A percentile compares a stretch with the other conserved stretches of the same genome.
These are phyloP conservation scores for Mediolabrus comicus DNA, from an alignment of 108 stramenopile genomes.

Conservation along the genomic window DNA sequence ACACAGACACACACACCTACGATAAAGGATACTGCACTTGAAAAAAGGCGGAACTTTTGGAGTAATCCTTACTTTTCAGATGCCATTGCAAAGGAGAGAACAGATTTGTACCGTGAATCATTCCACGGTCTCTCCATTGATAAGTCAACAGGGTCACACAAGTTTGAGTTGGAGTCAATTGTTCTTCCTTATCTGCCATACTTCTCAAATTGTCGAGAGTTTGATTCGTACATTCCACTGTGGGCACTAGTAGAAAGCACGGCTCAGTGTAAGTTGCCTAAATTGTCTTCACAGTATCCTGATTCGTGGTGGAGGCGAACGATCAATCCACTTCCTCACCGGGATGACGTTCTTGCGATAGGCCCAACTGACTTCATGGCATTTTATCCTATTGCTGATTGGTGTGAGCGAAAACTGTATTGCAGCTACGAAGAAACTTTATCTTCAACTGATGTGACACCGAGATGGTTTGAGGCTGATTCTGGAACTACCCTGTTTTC, in stretches of 20 bases:
- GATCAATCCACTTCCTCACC: slow-evolving; percentile 61
- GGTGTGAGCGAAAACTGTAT: slow-evolving; percentile 54
- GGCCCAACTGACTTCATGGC: slow-evolving; percentile 53
- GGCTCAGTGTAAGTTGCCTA: slow-evolving; percentile 29
- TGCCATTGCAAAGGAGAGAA: slow-evolving; percentile 48
- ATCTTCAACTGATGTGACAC: slow-evolving; percentile 44
- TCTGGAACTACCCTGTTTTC: slow-evolving; percentile 61
- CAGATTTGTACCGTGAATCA: slow-evolving; percentile 75
- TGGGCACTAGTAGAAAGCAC: slow-evolving; percentile 38
- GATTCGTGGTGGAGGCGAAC: slow-evolving; percentile 57
- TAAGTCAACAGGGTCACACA: slow-evolving; percentile 10
- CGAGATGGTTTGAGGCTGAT: slow-evolving; percentile 82
- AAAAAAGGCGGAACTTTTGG: slow-evolving; percentile 54
- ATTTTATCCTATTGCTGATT: slow-evolving; percentile 75
- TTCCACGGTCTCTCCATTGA: slow-evolving; percentile 55
- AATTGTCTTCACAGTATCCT: slow-evolving; percentile 18
- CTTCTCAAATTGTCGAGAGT: slow-evolving; percentile 81
- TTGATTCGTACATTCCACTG: slow-evolving; percentile 58
- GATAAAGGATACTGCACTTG: slow-evolving; percentile 28
- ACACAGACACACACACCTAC: slow-evolving; percentile 18
- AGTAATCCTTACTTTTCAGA: slow-evolving; percentile 41
- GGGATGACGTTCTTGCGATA: slow-evolving; percentile 68
- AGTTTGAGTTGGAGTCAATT: slow-evolving; percentile 48
- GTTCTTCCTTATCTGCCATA: slow-evolving; percentile 81
- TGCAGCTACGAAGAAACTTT: slow-evolving; percentile 72